phyloP scores from a whole-genome alignment of 1,284 basidiomycete genomes.

The Pseudozyma thailandica region DNA sequence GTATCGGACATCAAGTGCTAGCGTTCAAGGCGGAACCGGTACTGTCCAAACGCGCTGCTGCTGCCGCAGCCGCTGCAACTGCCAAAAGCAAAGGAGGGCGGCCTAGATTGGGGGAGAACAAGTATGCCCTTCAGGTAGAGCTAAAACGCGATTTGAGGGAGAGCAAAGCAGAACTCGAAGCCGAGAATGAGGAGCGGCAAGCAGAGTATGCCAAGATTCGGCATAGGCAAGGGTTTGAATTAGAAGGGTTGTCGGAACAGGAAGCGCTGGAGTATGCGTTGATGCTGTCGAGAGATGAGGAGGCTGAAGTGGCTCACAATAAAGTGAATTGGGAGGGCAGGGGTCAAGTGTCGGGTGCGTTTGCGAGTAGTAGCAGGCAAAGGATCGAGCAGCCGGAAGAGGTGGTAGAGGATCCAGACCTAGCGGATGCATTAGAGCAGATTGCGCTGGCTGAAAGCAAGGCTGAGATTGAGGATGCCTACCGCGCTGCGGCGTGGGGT shows the following conservation, averaged over 20 bases:
- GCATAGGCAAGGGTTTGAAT: conserved; percentile 68
- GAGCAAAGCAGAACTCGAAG: conserved; percentile 68
- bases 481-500: no score
- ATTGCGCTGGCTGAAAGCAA: conserved; percentile 53
- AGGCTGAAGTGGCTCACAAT: conserved; percentile 64
- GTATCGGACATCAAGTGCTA: conserved; percentile 76
- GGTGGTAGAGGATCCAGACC: conserved; percentile 42
- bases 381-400: conserved; percentile 21
- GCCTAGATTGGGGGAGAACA: conserved; percentile 31
- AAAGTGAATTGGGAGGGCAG: conserved; percentile 25
- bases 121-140: conserved; percentile 50
- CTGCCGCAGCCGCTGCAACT: conserved; percentile 20
- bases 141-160: conserved; percentile 63
- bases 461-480: conserved; percentile 29
- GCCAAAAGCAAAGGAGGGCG: conserved; percentile 18
- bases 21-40: conserved; percentile 77
- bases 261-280: conserved; percentile 84
- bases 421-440: conserved; percentile 55
- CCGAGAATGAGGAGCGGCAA: conserved; percentile 76
- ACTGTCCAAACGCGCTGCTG: conserved; percentile 32
- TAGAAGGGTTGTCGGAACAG: conserved; percentile 78
- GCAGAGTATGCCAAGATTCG: conserved; percentile 71
- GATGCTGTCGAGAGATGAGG: conserved; percentile 86
- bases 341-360: conserved; percentile 32
- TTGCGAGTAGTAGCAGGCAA: conserved; percentile 21